Conservation (phyloP, 2,329 filamentous ascomycete species). For the Rhynchosporium agropyri region DNA sequence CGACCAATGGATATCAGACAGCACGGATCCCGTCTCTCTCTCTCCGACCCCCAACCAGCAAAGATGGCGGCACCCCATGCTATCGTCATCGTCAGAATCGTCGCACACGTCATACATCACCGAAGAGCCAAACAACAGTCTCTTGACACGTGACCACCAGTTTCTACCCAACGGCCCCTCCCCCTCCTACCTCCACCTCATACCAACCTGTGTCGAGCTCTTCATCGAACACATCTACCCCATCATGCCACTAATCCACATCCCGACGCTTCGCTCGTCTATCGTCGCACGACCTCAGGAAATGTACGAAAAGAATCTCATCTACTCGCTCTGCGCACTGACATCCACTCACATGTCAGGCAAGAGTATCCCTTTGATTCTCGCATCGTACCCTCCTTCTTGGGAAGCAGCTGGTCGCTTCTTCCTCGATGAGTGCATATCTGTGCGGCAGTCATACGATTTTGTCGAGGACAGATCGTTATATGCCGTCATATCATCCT, state of each 20-base stretch:
- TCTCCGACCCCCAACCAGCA: slow-evolving; percentile 27
- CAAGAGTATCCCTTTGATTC: slow-evolving; percentile 42
- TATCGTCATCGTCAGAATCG: slow-evolving; percentile 33
- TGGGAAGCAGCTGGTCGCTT: slow-evolving; percentile 56
- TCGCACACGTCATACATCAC: slow-evolving; percentile 44
- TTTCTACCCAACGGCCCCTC: slow-evolving; percentile 49
- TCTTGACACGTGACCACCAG: slow-evolving; percentile 47
- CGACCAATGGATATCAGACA: slow-evolving; percentile 36
- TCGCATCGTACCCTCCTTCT: slow-evolving; percentile 45
- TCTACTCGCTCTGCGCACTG: slow-evolving; percentile 61
- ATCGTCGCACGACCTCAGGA: slow-evolving; percentile 47
- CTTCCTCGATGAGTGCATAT: slow-evolving; percentile 60
- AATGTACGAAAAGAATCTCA: slow-evolving; percentile 47
- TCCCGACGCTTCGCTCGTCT: slow-evolving; percentile 56
- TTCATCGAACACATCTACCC: slow-evolving; percentile 65
- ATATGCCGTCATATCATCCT: slow-evolving; percentile 62
- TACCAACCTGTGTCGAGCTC: slow-evolving; percentile 60
- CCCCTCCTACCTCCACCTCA: slow-evolving; percentile 51
- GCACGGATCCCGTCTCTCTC: slow-evolving; percentile 27
- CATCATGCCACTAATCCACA: slow-evolving; percentile 64
- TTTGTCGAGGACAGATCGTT: slow-evolving; percentile 59
- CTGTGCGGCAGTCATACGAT: slow-evolving; percentile 58
- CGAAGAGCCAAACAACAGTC: slow-evolving; percentile 43
- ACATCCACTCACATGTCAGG: slow-evolving; percentile 55
- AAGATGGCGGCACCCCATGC: slow-evolving; percentile 37